Conservation (phyloP, 352 stramenopile species). For the Phytopythium aichiense region DNA sequence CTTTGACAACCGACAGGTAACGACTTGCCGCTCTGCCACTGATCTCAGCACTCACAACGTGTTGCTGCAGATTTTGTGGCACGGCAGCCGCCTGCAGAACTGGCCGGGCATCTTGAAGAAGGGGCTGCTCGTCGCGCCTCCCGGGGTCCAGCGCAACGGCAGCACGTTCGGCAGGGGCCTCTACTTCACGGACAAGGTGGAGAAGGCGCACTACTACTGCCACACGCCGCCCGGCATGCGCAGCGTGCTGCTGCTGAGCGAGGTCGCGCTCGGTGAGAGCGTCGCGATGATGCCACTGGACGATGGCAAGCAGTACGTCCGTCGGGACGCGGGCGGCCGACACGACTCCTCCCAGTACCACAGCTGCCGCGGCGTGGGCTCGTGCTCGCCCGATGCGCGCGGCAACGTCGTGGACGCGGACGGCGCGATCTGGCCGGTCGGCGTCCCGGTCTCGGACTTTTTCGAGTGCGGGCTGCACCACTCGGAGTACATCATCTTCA, state of each 20-base stretch:
- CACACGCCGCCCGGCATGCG: slow-evolving; percentile 14
- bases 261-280: slow-evolving; percentile 42
- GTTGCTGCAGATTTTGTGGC: slow-evolving; percentile 45
- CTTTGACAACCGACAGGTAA: slow-evolving; percentile 22
- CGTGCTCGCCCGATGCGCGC: slow-evolving; percentile 24
- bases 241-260: slow-evolving; percentile 31
- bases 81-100: slow-evolving; percentile 60
- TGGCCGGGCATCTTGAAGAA: slow-evolving; percentile 59
- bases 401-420: slow-evolving; percentile 30
- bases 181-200: slow-evolving; percentile 73
- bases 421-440: slow-evolving; percentile 40
- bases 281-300: slow-evolving; percentile 20
- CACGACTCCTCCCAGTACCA: slow-evolving; percentile 18
- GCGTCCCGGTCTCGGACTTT: slow-evolving; percentile 18
- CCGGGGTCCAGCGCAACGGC: slow-evolving; percentile 43
- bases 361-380: slow-evolving; percentile 40
- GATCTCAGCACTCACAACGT: no score
- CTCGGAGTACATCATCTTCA: slow-evolving; percentile 69
- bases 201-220: slow-evolving; percentile 39
- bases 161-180: slow-evolving; percentile 59
- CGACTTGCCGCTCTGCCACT: not conserved
- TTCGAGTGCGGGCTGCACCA: slow-evolving; percentile 27
- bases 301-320: slow-evolving; percentile 17
- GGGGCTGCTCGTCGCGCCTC: slow-evolving; percentile 58
- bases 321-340: slow-evolving; percentile 1